Evolutionary conservation across 2,329 filamentous ascomycete species (phyloP), one percentile per base, ranked within the genome.

Genomic region (Teratosphaeria zuluensis): DNA sequence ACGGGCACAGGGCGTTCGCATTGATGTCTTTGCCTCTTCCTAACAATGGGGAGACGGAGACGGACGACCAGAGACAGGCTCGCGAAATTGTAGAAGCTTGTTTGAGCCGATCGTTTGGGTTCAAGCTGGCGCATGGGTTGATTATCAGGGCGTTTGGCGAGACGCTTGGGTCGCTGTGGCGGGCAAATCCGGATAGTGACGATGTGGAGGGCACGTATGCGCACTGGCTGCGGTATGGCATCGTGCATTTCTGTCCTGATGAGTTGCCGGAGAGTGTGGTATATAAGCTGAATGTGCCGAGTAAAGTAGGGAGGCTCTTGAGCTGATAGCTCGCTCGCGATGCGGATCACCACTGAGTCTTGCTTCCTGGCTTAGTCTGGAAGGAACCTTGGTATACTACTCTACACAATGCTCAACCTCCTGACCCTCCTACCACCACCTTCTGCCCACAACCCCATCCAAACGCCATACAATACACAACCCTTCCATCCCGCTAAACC

Each of bases 41-140:
- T 14, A 71, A 63, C 51, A 56, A 61, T 0, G 74, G 73, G 1
- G 75, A 77, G 56, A 57, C 59, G 11, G 77, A 80, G 64, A 77
- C 59, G 14, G 68, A 65, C 1, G 77, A 80, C 48, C 81, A 84
- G 67, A 70, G 63, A 24, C 62, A 73, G 51, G 81, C 81, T 0
- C 72, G 78, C 33, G 70, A 76, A 61, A 78, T 84, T 55, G 79
- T 84, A 0, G 78, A 83, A 66, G 73, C 64, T 0, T 80, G 78
- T 59, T 66, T 84, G n/a, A 66, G 63, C 14, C 72, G 68, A 59
- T 81, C 80, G 61, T 84, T 81, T 66, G 77, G 76, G 1, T 79
- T 84, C 67, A 84, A 84, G 69, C 68, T 84, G 7, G 79, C 80
- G 0, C 80, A 82, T 62, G 81, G 81, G 0, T 63, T 83, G 28